Base-by-base conservation (phyloP, 345 rosid species). In the Streptanthus diversifolius region DNA sequence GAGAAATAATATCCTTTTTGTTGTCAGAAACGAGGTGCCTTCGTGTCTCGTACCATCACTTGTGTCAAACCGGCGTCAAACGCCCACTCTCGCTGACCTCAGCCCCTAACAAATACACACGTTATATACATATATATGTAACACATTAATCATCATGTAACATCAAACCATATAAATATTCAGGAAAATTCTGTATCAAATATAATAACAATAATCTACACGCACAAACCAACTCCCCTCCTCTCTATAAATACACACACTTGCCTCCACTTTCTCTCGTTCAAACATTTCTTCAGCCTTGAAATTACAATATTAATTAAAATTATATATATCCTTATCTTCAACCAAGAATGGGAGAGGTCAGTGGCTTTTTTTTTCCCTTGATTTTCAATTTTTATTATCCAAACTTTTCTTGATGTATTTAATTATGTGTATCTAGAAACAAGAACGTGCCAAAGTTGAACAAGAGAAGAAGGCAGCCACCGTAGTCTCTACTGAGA, bases 331-430 rank as follows among this genome's bases (percentile, higher is more conserved):
- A 64, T 8, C 18, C 27, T n/a, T 43, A 19, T 63, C 35, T 63
- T 36, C 67, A 71, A 77, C 45, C 56, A 49, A 47, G 41, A 25
- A 84, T 85, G 89, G 89, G 85, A 44, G 90, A 82, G 85, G 89
- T 86, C 15, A 60, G 86, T 81, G 17, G 15, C 14, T 32, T 15
- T 41, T 7, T 15, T 12, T 5, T 5, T 7, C 9, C 22, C n/a
- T 61, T 62, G 5, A 29, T 41, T 43, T 51, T 51, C 22, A 62
- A 54, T 4, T 1, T 39, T 48, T 19, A 14, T 5, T 14, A 2
- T 39, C 3, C 8, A 8, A 5, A 39, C 36, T 24, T 40, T 71
- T 29, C 4, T 58, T 74, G 43, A 51, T 57, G 14, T 44, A 5
- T 58, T 15, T 60, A 6, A 27, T n/a, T 53, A 27, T 53, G 71